Evolutionary conservation across 2,329 filamentous ascomycete genomes (phyloP).

Genomic region (Dactylellina cionopaga): DNA sequence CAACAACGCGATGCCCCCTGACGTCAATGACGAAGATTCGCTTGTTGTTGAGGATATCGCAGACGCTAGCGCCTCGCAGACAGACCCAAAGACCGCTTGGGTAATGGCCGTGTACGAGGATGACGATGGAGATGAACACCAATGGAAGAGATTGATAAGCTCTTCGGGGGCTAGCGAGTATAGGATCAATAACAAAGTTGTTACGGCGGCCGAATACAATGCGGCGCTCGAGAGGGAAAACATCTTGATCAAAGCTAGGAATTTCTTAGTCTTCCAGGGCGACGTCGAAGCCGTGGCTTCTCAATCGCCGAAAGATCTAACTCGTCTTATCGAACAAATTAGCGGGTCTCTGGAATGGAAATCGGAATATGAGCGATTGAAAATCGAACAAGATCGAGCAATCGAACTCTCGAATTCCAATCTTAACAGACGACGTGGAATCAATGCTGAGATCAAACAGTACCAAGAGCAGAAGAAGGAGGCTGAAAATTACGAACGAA

Average conservation of each 20-base stretch:
- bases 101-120: slow-evolving; percentile 99
- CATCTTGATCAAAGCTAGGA: slow-evolving; percentile 96
- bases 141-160: slow-evolving; percentile 95
- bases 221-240: slow-evolving; percentile 90
- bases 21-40: slow-evolving; percentile 70
- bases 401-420: slow-evolving; percentile 89
- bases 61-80: slow-evolving; percentile 71
- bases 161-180: slow-evolving; percentile 90
- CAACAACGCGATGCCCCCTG: slow-evolving; percentile 76
- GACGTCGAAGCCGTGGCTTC: slow-evolving; percentile 97
- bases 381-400: slow-evolving; percentile 84
- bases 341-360: slow-evolving; percentile 96
- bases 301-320: slow-evolving; percentile 92
- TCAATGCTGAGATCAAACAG: slow-evolving; percentile 97
- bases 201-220: slow-evolving; percentile 92
- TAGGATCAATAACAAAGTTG: slow-evolving; percentile 90
- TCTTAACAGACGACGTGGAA: slow-evolving; percentile 86
- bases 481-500: slow-evolving; percentile 90
- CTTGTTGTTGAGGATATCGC: slow-evolving; percentile 70
- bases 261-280: slow-evolving; percentile 97
- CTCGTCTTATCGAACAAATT: slow-evolving; percentile 93
- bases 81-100: slow-evolving; percentile 94
- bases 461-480: slow-evolving; percentile 97
- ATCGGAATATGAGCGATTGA: slow-evolving; percentile 89
- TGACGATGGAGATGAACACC: slow-evolving; percentile 85